Percentiles rank a stretch among this genome's conserved stretches.
phyloP scores from a whole-genome alignment of 495 filamentous ascomycete genomes.

The Trichoderma reesei region DNA sequence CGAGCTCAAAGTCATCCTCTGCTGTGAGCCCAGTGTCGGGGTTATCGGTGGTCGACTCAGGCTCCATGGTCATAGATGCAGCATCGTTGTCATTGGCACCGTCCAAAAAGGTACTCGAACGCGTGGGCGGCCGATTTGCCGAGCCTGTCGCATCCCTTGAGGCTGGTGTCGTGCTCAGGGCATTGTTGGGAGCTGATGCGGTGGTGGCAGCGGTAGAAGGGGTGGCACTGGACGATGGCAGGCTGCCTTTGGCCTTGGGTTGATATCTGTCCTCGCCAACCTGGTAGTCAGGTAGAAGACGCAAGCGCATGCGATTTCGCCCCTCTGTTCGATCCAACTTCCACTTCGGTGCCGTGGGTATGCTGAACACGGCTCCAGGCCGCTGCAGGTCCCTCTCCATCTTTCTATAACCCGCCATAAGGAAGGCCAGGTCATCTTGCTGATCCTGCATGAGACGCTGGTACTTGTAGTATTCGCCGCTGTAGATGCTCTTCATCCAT shows the following conservation, averaged over 20 bases:
- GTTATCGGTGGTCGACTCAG: background rate
- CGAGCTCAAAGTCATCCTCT: constrained; percentile 90
- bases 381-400: constrained; percentile 64
- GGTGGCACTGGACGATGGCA: background rate
- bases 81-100: constrained; percentile 12
- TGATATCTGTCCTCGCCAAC: constrained; percentile 66
- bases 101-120: background rate
- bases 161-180: background rate
- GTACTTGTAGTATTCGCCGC: constrained; percentile 82
- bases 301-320: constrained; percentile 84
- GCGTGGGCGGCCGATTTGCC: background rate
- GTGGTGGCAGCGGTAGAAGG: background rate
- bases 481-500: constrained; percentile 91
- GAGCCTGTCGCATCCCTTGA: background rate
- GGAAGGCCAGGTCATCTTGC: constrained; percentile 72
- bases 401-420: constrained; percentile 60
- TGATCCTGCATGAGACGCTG: constrained; percentile 82
- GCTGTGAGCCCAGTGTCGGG: constrained; percentile 14
- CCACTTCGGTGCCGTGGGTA: constrained; percentile 60
- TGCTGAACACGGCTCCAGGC: constrained; percentile 68
- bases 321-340: constrained; percentile 92
- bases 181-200: background rate
- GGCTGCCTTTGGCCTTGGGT: constrained; percentile 56
- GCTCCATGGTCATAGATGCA: constrained; percentile 26
- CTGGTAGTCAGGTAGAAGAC: constrained; percentile 67